Base-by-base conservation (phyloP, 108 stramenopile genomes). In the Parietichytrium sp. region DNA sequence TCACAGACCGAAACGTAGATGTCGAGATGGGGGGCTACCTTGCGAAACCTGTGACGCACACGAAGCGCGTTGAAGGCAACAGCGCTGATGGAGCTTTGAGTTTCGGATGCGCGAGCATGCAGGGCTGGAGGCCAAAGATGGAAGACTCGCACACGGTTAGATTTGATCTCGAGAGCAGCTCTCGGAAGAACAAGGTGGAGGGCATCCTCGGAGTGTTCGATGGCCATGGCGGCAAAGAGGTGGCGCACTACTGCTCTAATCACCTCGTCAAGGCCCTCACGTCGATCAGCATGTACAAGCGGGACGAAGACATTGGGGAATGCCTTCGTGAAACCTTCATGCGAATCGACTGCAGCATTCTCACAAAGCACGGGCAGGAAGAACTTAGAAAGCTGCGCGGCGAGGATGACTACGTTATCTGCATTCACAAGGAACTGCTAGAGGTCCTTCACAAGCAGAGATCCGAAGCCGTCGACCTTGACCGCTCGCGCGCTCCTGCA, bases 51-150 rank as follows among this genome's bases (percentile, higher is more conserved):
- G 20, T 27, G 27, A 29, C 25, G 27, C 52, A 29, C 52, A 29
- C 29, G 52, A 23, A n/a, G 27, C 25, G 52, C 1, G 52, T 27
- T 7, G 52, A 53, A 29, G 52, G 52, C 52, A 29, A 8, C 18
- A 29, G 12, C 27, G 15, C 12, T 23, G 15, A 6, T 7, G 25
- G 27, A 29, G 6, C 8, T 23, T 6, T 72, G 61, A 33, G 42
- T n/a, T 25, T 45, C 42, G 61, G 61, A 23, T 45, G 15, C 8
- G 61, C 61, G 8, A 45, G 61, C 61, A 72, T 72, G 61, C 61
- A 72, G 42, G 61, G 61, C 8, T 72, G 61, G 61, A 72, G 61
- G 3, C 61, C 61, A 33, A 72, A 72, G 20, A 72, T 72, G 61
- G 61, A 72, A 42, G 61, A 72, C 61, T 33, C 61, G 33, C 61